Evolutionary conservation across 495 filamentous ascomycete species (phyloP), one percentile per base, ranked within the genome.

Genomic region (Penicillium odoratum): DNA sequence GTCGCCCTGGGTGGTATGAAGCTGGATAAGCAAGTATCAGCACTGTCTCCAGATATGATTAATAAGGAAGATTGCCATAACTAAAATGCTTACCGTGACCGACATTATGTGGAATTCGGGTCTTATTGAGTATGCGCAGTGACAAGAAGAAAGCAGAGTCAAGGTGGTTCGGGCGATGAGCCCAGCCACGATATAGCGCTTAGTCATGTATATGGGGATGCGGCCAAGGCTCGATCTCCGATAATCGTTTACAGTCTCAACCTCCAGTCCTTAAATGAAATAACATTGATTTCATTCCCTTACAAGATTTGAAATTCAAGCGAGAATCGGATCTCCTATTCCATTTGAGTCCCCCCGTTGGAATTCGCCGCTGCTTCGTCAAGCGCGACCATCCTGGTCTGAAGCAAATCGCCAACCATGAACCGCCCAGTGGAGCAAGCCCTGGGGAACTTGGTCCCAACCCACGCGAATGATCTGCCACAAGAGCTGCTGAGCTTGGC

Each of bases 1-100:
- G 73, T 93, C 89, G 61, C 94, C 94, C 53, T 88, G 82, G 16
- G 86, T 89, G 43, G 94, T 98, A 77, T 97, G 92, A 10, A 98
- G 83, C 72, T 94, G 84, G 61, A 83, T 78, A 82, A 83, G 26
- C 8, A 1, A 44, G 28, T 25, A 44, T 62, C 33, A 65, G 53
- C 28, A 31, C 7, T 21, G 7, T n/a, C 11, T 3, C 3, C 26
- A 11, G 16, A 15, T 48, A n/a, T 5, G 31, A 18, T 3, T 30
- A 18, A 16, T 25, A 51, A 7, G 10, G 15, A 18, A 43, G n/a
- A 15, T 21, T 1, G n/a, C 15, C n/a, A 13, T 42, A 3, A 38
- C 3, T 33, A 8, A 3, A 43, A 9, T 28, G 57, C 71, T 61
- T 63, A 72, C 71, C n/a, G 67, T 70, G 28, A 72, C 71, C 54